Base-by-base conservation (phyloP, 108 stramenopile genomes). In the Chaetoceros tenuissimus region DNA sequence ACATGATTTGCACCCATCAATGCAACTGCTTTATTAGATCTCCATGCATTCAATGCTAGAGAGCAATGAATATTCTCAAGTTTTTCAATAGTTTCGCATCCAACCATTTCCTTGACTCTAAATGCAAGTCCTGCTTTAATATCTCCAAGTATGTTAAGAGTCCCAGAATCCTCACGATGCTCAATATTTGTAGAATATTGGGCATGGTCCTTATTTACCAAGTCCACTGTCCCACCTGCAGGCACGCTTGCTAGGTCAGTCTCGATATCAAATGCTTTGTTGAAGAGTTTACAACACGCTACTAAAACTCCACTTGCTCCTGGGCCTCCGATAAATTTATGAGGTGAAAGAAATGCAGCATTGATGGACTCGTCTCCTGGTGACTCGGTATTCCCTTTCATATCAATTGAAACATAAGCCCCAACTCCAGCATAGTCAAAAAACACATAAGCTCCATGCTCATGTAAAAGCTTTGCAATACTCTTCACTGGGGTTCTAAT, bases 281-380 rank as follows among this genome's bases (percentile, higher is more conserved):
- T 23, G 16, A 79, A 28, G 18, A 77, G 40, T 2, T 21, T 20
- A 24, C 57, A 29, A 28, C 74, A 66, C 22, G 57, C 59, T 17
- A 74, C 21, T 24, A 78, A 46, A 3, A 81, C 48, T 3, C 66
- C 66, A 18, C 49, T 5, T n/a, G 49, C 8, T 18, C 66, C 66
- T n/a, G 48, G 57, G 3, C 86, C 86, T 2, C 86, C 86, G 8
- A 79, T 27, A 25, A 85, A 78, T 55, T 87, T 87, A 66, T 87
- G 86, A 3, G 79, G 69, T 17, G 83, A 82, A 44, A 87, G 34
- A 30, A 73, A 72, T 0, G 77, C 63, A 1, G 81, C 86, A 66
- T 82, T 79, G n/a, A n/a, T n/a, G 43, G 8, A 16, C 20, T 13
- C n/a, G 10, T n/a, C 50, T 10, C 10, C n/a, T 28, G n/a, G 27